Conservation (phyloP, 805 yeast genomes). For the Ogataea trehalophila region DNA sequence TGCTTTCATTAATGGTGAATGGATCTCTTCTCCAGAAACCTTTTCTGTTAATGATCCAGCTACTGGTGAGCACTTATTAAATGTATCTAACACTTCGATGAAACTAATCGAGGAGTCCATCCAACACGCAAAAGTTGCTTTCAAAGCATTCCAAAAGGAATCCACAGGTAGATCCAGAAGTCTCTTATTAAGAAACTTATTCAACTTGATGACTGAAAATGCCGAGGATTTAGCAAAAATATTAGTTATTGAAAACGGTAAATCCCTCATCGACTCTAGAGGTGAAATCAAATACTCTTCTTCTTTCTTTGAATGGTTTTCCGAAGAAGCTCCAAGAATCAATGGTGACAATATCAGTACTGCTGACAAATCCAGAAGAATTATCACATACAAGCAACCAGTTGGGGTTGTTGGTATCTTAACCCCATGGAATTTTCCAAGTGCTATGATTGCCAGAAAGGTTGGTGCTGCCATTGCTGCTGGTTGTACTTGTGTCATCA, state of each 20-base stretch:
- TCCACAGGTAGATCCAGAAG: constrained; percentile 56
- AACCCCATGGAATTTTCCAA: constrained; percentile 85
- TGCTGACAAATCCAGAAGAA: constrained; percentile 41
- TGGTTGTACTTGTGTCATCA: constrained; percentile 72
- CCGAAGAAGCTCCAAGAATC: constrained; percentile 73
- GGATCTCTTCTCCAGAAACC: constrained; percentile 44
- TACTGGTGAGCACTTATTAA: constrained; percentile 42
- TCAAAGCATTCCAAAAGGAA: constrained; percentile 41
- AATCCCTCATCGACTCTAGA: constrained; percentile 62
- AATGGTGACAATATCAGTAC: constrained; percentile 67
- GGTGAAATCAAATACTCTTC: constrained; percentile 69
- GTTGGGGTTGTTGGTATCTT: constrained; percentile 75
- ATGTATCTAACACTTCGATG: constrained; percentile 48
- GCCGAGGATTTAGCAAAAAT: constrained; percentile 61
- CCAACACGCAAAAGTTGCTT: constrained; percentile 48
- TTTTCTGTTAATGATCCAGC: constrained; percentile 81
- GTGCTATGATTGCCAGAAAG: constrained; percentile 73
- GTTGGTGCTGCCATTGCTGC: constrained; percentile 75
- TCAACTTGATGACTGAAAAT: constrained; percentile 50
- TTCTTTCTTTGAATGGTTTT: constrained; percentile 83
- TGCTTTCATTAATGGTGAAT: constrained; percentile 68
- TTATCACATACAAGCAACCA: constrained; percentile 65
- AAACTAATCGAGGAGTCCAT: constrained; percentile 54
- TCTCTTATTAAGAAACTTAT: constrained; percentile 46
- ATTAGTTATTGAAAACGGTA: constrained; percentile 70